Conservation (phyloP, 2,329 filamentous ascomycete genomes). For the Gnomoniopsis sp. region DNA sequence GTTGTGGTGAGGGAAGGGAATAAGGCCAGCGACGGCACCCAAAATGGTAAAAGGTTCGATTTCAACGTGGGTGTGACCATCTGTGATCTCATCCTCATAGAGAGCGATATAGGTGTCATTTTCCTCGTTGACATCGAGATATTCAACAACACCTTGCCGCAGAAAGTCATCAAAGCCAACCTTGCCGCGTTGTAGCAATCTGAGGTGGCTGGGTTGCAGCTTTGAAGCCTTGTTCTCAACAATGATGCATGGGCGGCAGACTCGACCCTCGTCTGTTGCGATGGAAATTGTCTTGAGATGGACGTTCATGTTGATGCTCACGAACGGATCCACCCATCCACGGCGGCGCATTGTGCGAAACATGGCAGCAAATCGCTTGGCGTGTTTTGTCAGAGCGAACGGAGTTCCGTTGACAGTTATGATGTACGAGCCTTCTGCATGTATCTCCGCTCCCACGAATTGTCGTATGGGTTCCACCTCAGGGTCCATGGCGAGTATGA, state of each 20-base stretch:
- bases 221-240: slow-evolving; percentile 84
- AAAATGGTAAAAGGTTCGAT: slow-evolving; percentile 98
- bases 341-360: slow-evolving; percentile 86
- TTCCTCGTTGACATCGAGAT: slow-evolving; percentile 97
- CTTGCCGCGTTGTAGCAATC: slow-evolving; percentile 76
- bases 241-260: slow-evolving; percentile 93
- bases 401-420: slow-evolving; percentile 96
- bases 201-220: slow-evolving; percentile 74
- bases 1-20: slow-evolving; percentile 98
- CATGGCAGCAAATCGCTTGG: slow-evolving; percentile 78
- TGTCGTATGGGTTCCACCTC: slow-evolving; percentile 74
- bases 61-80: slow-evolving; percentile 87
- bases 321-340: slow-evolving; percentile 91
- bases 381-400: slow-evolving; percentile 78
- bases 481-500: slow-evolving; percentile 82
- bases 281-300: slow-evolving; percentile 91
- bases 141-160: slow-evolving; percentile 85
- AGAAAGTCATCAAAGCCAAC: slow-evolving; percentile 94
- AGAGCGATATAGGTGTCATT: slow-evolving; percentile 93
- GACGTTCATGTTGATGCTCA: slow-evolving; percentile 93
- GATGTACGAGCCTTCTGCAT: slow-evolving; percentile 77
- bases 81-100: slow-evolving; percentile 79
- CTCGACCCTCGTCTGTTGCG: slow-evolving; percentile 93
- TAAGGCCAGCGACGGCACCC: slow-evolving; percentile 90
- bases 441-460: slow-evolving; percentile 77